These are phyloP conservation scores for Malus orientalis DNA, from an alignment of 306 rosid genomes.

Conservation along the genomic window DNA sequence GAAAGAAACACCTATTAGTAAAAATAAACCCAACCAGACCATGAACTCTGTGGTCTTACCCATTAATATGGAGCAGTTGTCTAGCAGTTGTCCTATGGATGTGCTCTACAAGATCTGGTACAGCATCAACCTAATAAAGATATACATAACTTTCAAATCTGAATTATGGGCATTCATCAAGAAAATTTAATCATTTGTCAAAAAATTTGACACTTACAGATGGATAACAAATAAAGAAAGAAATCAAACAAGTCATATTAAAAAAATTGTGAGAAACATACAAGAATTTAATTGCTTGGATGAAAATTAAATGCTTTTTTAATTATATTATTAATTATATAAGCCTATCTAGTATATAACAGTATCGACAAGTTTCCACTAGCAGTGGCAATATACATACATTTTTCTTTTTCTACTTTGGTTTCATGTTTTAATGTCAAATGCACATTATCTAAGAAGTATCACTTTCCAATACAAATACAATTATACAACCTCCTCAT, in stretches of 20 bases:
- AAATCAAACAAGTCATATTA: background rate
- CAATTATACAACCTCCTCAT: background rate
- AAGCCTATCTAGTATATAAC: background rate
- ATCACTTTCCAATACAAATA: background rate
- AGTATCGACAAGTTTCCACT: background rate
- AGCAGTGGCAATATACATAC: background rate
- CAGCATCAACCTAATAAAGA: constrained; percentile 83
- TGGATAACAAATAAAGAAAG: background rate
- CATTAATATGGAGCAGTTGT: constrained; percentile 73
- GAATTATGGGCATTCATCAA: background rate
- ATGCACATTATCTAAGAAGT: background rate
- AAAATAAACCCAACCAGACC: background rate
- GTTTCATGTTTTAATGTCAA: background rate
- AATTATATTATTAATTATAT: background rate
- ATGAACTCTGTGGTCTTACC: constrained; percentile 42
- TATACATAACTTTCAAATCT: background rate
- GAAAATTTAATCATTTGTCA: background rate
- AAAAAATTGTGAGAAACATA: background rate
- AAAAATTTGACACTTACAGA: background rate
- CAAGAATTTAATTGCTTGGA: background rate
- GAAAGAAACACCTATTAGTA: background rate
- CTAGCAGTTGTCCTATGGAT: constrained; percentile 82
- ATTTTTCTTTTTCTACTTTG: background rate
- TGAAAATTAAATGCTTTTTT: background rate
- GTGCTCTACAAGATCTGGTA: constrained; percentile 80